These are phyloP conservation scores for Arabidopsis arenosa DNA, from an alignment of 345 rosid genomes.

Conservation along the genomic window DNA sequence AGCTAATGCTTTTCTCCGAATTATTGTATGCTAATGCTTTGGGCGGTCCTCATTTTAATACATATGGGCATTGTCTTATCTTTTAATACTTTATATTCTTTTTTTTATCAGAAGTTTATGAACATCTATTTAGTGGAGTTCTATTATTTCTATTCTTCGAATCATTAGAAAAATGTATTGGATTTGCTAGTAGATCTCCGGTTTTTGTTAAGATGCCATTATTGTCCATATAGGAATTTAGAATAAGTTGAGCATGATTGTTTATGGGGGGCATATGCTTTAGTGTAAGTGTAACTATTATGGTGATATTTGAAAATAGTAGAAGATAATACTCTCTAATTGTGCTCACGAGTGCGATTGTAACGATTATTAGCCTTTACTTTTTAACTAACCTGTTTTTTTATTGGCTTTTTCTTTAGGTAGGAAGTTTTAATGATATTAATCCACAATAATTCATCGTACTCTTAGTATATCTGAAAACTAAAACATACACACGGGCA, in stretches of 20 bases:
- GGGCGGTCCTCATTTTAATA: conserved; percentile 39
- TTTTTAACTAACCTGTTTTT: conserved; percentile 9
- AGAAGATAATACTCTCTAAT: neutral
- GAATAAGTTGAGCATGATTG: conserved; percentile 8
- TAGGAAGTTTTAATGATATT: neutral
- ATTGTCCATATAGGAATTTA: neutral
- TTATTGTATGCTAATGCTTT: conserved; percentile 42
- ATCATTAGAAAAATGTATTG: conserved; percentile 6
- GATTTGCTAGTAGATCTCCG: conserved; percentile 1
- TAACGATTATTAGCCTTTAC: conserved; percentile 7
- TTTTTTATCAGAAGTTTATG: neutral
- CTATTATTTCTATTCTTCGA: neutral
- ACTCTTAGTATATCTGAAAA: neutral
- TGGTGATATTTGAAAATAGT: conserved; percentile 8
- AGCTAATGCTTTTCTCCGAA: conserved; percentile 30
- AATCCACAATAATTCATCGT: conserved; percentile 14
- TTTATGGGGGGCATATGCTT: conserved; percentile 24
- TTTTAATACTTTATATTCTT: conserved; percentile 11
- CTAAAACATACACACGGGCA: neutral
- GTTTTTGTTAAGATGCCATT: neutral
- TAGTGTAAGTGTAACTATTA: conserved; percentile 5
- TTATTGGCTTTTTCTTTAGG: conserved; percentile 6
- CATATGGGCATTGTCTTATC: conserved; percentile 25
- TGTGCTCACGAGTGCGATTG: conserved; percentile 19
- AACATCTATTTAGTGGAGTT: neutral